These are phyloP conservation scores for Pyracantha coccinea DNA, from an alignment of 331 rosid genomes.

Conservation along the genomic window DNA sequence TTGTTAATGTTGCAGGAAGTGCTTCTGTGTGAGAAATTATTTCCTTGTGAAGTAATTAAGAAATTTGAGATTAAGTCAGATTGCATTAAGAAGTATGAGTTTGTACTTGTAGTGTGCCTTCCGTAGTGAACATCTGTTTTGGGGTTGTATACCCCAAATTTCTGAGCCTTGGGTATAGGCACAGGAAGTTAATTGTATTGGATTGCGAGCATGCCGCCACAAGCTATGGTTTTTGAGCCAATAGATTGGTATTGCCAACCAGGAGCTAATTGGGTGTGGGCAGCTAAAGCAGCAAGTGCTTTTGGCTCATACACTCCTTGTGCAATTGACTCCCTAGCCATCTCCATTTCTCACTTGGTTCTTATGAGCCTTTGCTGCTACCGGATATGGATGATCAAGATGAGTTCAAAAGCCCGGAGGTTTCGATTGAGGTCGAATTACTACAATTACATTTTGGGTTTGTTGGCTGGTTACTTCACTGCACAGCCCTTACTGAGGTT, in stretches of 20 bases:
- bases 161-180: too few relatives aligned
- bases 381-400: conserved; percentile 49
- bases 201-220: too few relatives aligned
- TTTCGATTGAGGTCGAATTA: conserved; percentile 50
- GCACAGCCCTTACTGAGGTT: conserved; percentile 54
- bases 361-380: conserved; percentile 53
- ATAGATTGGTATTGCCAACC: conserved; percentile 81
- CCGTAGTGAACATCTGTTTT: conserved; percentile 1
- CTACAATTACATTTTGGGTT: conserved; percentile 50
- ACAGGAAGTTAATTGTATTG: too few relatives aligned
- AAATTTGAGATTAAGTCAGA: not conserved
- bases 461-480: conserved; percentile 53
- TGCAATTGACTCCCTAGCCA: conserved; percentile 63
- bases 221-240: conserved; percentile 48
- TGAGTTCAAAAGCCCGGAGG: conserved; percentile 43
- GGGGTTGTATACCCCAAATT: too few relatives aligned
- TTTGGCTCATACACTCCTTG: conserved; percentile 87
- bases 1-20: conserved; percentile 7
- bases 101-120: not conserved
- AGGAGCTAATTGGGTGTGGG: conserved; percentile 48
- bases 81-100: not conserved
- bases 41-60: not conserved
- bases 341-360: conserved; percentile 57
- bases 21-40: not conserved
- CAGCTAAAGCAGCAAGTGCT: conserved; percentile 36